Evolutionary conservation across 1,284 basidiomycete species (phyloP), one percentile per base, ranked within the genome.

Genomic region (Hortiboletus rubellus): DNA sequence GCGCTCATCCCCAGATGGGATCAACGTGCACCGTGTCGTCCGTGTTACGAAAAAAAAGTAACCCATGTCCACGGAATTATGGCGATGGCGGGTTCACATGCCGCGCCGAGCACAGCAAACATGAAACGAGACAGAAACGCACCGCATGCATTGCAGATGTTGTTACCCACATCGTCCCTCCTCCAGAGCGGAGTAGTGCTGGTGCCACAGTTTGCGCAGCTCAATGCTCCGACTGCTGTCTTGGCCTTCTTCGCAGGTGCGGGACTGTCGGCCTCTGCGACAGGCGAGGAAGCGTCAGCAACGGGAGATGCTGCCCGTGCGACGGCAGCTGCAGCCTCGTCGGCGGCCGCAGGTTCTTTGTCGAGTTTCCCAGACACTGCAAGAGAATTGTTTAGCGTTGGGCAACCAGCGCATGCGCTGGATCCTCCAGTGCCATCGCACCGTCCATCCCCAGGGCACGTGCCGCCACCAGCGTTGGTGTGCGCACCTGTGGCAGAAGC

Each of bases 391-490:
- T 97, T 98, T 77, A 86, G 94, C 42, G 94, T 94, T 12, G 95
- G 95, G 74, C 95, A 97, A 44, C 95, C 95, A 63, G 89, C 85
- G 72, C 95, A 98, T 61, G 91, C 89, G 58, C 85, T 86, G 64
- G 92, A 87, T 59, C 95, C 95, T 66, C 95, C 95, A 33, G 92
- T 94, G 61, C 95, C 95, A 76, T 98, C 93, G 76, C 95, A 98
- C 63, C 92, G 85, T 40, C 95, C 95, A 75, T 96, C 95, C 57
- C 95, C 95, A 7, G 95, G 95, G 74, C 95, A 98, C 18, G 94
- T 94, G 49, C 94, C 91, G 49, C 80, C 79, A 58, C 60, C 73
- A 73, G 54, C 63, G 52, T 68, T 71, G 50, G 67, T 57, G 37
- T 73, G 67, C 56, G 67, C 62, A 65, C 69, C 69, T 63, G 64